Conservation (phyloP, 495 filamentous ascomycete genomes). For the Hypoxylon lenormandii region DNA sequence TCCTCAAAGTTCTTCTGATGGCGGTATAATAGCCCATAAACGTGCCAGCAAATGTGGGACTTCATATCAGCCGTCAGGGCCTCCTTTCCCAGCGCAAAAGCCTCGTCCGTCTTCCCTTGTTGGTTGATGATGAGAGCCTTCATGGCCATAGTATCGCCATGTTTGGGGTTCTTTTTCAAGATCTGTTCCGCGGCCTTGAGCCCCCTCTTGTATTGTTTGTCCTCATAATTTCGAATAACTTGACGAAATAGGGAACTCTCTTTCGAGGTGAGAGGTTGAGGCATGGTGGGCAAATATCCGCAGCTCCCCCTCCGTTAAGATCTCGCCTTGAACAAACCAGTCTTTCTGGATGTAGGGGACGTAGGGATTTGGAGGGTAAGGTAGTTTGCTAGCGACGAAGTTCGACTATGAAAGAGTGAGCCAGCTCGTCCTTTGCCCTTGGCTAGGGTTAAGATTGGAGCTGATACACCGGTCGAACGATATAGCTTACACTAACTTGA, state of each 20-base stretch:
- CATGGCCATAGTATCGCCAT: constrained; percentile 99
- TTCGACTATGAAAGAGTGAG: constrained; percentile 21
- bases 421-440: constrained; percentile 1
- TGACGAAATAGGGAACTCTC: constrained; percentile 92
- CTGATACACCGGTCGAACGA: background rate
- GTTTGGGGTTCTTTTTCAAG: constrained; percentile 89
- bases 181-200: constrained; percentile 95
- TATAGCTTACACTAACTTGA: constrained; percentile 4
- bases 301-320: constrained; percentile 29
- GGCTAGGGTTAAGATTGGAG: background rate
- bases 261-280: constrained; percentile 86
- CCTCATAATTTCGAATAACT: constrained; percentile 93
- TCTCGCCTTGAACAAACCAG: background rate
- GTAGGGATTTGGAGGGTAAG: constrained; percentile 6
- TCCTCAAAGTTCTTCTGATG: constrained; percentile 97
- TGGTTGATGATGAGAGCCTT: constrained; percentile 96
- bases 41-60: constrained; percentile 99
- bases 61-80: constrained; percentile 96
- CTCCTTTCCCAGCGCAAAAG: constrained; percentile 89
- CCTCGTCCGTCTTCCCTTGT: constrained; percentile 89
- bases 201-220: constrained; percentile 98
- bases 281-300: constrained; percentile 64
- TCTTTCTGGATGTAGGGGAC: background rate
- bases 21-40: constrained; percentile 94
- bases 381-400: constrained; percentile 5